phyloP scores from a whole-genome alignment of 257 asterid species.

The Buddleja alternifolia region DNA sequence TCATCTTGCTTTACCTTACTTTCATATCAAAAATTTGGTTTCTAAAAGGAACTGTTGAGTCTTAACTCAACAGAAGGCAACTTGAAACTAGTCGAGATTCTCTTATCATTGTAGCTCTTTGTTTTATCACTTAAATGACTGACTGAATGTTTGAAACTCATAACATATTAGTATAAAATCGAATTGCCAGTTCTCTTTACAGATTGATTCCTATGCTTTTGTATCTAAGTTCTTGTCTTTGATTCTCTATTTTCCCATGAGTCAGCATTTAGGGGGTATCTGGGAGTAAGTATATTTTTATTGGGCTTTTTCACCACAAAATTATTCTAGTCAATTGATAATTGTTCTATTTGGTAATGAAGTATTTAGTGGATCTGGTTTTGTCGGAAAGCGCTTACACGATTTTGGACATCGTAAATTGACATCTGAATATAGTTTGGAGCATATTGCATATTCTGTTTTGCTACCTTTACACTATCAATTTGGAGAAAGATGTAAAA shows the following conservation, averaged over 20 bases:
- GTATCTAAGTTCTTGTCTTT: too few species aligned
- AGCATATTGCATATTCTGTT: neutral
- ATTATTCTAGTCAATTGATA: too few species aligned
- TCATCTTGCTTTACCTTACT: neutral
- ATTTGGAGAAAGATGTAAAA: neutral
- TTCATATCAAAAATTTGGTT: neutral
- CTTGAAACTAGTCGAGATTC: too few species aligned
- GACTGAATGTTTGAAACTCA: too few species aligned
- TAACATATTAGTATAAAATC: too few species aligned
- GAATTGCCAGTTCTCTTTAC: too few species aligned
- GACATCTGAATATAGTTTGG: neutral
- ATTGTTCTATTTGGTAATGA: constrained; percentile 1
- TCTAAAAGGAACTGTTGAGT: neutral
- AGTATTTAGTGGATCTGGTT: neutral
- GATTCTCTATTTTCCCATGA: too few species aligned
- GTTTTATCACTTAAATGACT: too few species aligned
- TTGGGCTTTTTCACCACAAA: too few species aligned
- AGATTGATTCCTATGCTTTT: too few species aligned
- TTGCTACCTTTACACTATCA: neutral
- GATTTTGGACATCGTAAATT: neutral
- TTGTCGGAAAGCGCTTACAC: constrained; percentile 1
- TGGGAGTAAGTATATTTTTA: too few species aligned
- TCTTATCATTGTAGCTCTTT: neutral
- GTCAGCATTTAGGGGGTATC: too few species aligned
- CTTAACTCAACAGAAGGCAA: neutral